Evolutionary conservation across 2,329 filamentous ascomycete genomes (phyloP).

Genomic region (Cryphonectria radicalis): DNA sequence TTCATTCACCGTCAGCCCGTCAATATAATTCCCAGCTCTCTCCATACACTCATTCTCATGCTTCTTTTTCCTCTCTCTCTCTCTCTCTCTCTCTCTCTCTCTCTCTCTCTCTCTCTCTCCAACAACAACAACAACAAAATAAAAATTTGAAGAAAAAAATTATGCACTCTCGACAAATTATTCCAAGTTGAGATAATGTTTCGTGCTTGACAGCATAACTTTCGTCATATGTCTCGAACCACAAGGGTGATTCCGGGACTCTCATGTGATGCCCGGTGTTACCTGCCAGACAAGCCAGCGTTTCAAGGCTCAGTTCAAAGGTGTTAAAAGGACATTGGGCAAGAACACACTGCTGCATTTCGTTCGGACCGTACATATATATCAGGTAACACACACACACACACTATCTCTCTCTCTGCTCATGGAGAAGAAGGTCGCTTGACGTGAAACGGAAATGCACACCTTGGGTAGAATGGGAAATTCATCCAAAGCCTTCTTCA

Average conservation of each 20-base stretch:
- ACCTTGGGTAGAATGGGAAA: neutral
- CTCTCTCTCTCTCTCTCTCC: too few relatives aligned
- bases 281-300: neutral
- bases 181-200: neutral
- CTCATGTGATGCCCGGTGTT: neutral
- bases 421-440: neutral
- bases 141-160: neutral
- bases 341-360: too few relatives aligned
- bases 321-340: too few relatives aligned
- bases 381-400: too few relatives aligned
- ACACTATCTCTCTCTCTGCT: neutral
- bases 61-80: neutral
- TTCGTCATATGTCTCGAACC: neutral
- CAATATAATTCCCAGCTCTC: neutral
- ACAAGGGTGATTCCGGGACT: neutral
- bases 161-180: neutral
- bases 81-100: neutral
- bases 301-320: neutral
- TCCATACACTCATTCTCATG: neutral
- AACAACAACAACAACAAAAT: neutral
- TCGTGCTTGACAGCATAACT: neutral
- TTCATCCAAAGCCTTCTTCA: neutral
- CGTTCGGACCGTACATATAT: too few relatives aligned
- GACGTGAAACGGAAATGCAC: neutral
- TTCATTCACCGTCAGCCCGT: neutral